Evolutionary conservation across 2,329 filamentous ascomycete species (phyloP).

Genomic region (Paraphaeosphaeria minitans): DNA sequence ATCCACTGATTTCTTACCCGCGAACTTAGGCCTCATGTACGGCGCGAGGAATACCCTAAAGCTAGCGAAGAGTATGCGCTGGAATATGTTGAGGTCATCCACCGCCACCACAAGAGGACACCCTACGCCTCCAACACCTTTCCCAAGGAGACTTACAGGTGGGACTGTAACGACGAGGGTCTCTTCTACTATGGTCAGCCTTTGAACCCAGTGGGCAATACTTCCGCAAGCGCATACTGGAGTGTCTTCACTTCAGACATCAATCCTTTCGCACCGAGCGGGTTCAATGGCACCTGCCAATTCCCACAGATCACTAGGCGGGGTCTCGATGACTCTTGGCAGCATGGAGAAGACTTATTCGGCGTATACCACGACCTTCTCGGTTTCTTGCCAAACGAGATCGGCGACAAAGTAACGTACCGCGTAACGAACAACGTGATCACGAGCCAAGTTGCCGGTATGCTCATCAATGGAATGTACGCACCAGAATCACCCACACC

Average conservation of each 20-base stretch:
- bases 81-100: constrained; percentile 79
- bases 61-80: constrained; percentile 64
- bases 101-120: constrained; percentile 84
- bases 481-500: constrained; percentile 27
- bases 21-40: constrained; percentile 68
- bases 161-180: constrained; percentile 73
- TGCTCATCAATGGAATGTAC: constrained; percentile 72
- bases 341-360: constrained; percentile 77
- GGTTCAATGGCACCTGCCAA: constrained; percentile 75
- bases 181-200: constrained; percentile 72
- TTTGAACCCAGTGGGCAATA: constrained; percentile 52
- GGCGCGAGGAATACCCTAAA: constrained; percentile 66
- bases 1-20: not conserved
- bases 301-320: constrained; percentile 79
- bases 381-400: constrained; percentile 64
- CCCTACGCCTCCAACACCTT: constrained; percentile 80
- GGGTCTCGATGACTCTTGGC: constrained; percentile 74
- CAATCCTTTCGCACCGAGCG: constrained; percentile 70
- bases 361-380: constrained; percentile 75
- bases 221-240: constrained; percentile 67
- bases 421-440: constrained; percentile 83
- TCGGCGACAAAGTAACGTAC: constrained; percentile 59
- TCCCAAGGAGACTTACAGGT: constrained; percentile 71
- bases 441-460: constrained; percentile 78
- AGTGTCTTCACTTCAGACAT: constrained; percentile 62